phyloP scores from a whole-genome alignment of 2,329 filamentous ascomycete species.

The Alternaria sp. region DNA sequence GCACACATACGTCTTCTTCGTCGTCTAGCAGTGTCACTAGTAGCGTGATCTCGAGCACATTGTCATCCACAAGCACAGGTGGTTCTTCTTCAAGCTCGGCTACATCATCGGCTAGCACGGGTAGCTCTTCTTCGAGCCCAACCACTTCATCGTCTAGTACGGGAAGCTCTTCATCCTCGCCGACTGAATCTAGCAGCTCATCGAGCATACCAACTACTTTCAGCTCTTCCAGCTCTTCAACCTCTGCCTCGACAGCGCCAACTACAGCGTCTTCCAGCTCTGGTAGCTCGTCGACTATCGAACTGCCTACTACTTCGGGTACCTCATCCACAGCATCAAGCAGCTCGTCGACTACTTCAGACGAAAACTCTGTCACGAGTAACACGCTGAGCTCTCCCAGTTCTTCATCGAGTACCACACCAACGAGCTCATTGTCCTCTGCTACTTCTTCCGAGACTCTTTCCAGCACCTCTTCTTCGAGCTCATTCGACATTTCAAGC shows the following conservation, averaged over 20 bases:
- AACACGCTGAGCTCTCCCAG: constrained; percentile 1
- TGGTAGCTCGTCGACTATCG: background rate
- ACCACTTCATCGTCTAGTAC: background rate
- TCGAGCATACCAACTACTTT: background rate
- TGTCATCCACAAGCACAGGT: background rate
- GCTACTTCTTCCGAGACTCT: background rate
- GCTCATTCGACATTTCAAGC: background rate
- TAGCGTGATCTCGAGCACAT: background rate
- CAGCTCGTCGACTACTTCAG: background rate
- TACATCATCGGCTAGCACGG: constrained; percentile 2
- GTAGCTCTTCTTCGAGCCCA: constrained; percentile 1
- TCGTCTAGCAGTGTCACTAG: constrained; percentile 8
- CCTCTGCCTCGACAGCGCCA: background rate
- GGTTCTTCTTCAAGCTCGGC: background rate
- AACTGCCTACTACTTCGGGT: background rate
- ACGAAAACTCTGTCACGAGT: background rate
- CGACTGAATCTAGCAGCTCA: background rate
- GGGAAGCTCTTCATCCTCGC: background rate
- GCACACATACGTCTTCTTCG: background rate
- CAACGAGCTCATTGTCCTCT: background rate
- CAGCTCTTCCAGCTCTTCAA: background rate
- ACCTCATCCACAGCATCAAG: background rate
- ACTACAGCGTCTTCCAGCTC: constrained; percentile 1
- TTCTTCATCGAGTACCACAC: background rate
- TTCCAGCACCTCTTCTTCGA: constrained; percentile 1